Conservation (phyloP, 176 grass and related monocot genomes). For the Carex parvula region DNA sequence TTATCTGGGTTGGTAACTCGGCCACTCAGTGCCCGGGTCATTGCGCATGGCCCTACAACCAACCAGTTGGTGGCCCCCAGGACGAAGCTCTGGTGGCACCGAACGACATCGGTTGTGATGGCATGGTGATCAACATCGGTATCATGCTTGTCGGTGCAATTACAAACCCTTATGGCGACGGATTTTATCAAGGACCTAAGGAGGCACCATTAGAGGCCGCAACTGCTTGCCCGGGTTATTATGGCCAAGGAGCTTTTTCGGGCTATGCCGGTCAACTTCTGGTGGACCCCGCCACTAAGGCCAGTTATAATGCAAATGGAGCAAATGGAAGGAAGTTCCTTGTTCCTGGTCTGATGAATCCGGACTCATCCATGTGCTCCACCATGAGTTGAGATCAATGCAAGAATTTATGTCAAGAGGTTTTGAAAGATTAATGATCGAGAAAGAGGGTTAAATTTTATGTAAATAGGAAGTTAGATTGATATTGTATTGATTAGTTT, state of each 20-base stretch:
- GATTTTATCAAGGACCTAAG: conserved; percentile 46
- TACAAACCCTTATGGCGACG: conserved; percentile 45
- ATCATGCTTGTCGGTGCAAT: conserved; percentile 41
- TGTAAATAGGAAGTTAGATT: conserved; percentile 22
- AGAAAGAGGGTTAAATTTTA: background rate
- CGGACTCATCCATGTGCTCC: conserved; percentile 19
- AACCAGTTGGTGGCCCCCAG: conserved; percentile 36
- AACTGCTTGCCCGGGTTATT: conserved; percentile 48
- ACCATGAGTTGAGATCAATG: conserved; percentile 31
- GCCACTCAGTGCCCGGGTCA: conserved; percentile 51
- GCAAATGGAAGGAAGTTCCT: conserved; percentile 42
- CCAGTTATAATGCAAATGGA: conserved; percentile 56
- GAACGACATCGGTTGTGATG: conserved; percentile 45
- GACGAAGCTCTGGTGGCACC: conserved; percentile 28
- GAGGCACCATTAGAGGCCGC: conserved; percentile 50
- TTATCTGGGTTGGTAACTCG: conserved; percentile 53
- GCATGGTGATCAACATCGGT: conserved; percentile 38
- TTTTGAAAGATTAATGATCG: background rate
- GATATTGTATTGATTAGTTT: conserved; percentile 25
- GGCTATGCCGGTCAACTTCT: conserved; percentile 39
- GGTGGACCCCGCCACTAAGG: conserved; percentile 26
- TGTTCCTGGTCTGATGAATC: conserved; percentile 43
- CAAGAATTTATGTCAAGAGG: background rate
- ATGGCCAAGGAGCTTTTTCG: conserved; percentile 43
- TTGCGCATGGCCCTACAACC: conserved; percentile 70